Base-by-base conservation (phyloP, 2,329 filamentous ascomycete species). In the Hypoxylon sp. region DNA sequence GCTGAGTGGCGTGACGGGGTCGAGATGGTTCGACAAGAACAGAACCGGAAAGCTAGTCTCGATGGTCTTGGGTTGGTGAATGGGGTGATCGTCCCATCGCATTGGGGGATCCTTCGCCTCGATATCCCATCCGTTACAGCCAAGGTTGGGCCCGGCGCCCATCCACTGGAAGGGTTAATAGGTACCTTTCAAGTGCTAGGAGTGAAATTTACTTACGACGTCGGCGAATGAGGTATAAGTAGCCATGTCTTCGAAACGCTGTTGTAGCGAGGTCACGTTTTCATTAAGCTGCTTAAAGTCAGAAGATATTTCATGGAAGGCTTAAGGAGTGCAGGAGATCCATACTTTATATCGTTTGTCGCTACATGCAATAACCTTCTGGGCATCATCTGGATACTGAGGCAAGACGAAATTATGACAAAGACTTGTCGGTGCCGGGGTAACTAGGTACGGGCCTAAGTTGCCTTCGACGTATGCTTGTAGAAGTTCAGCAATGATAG, bases 1-100 rank as follows among this genome's bases (percentile, higher is more conserved):
- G 31, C 62, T 59, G 4, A 85, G 66, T 2, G 82, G 82, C 0
- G 83, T 86, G 12, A 86, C 81, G 1, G 82, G 82, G 48, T 86
- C 83, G 9, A 78, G 72, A 0, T 76, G 79, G 60, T 81, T 84
- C 25, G 77, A 78, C 8, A 84, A 68, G 62, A 83, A 80, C 5
- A 86, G 71, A 21, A 86, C 70, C 0, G 83, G 83, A 55, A 80
- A 75, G 4, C 74, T 70, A 4, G 77, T 82, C 17, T 74, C 69
- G 52, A 71, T 71, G 11, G 63, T 64, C 23, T 58, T 55, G 21
- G 60, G 69, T 54, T 64, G 64, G 37, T 64, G 61, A 19, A 40
- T 61, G 15, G 67, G 64, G 31, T 66, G 61, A 30, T 66, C 63
- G 32, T 63, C 61, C 63, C 67, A 67, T 9, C 62, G 55, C 63